Percentiles rank a stretch among this genome's conserved stretches.
Conservation (phyloP, 176 grass and related monocot species). For the Oryza coarctata region DNA sequence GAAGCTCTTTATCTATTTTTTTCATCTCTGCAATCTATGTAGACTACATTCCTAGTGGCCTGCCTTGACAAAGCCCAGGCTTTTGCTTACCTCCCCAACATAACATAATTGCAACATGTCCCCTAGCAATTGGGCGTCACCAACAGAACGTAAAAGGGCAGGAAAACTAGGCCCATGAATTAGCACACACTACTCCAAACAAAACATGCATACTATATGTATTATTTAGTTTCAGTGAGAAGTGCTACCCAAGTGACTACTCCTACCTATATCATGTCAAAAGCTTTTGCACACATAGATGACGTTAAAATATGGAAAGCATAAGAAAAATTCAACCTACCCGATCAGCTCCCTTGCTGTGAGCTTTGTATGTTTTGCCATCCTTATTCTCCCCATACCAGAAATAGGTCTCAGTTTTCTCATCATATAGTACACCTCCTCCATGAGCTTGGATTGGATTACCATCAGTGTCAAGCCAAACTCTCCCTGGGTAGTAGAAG, state of each 20-base stretch:
- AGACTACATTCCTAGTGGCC: conserved; percentile 6
- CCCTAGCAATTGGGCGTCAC: conserved; percentile 31
- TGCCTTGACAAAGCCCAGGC: neutral
- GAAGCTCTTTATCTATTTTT: neutral
- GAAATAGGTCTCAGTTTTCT: conserved; percentile 58
- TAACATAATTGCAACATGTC: conserved; percentile 39
- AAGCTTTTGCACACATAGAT: conserved; percentile 3
- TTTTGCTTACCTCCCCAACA: conserved; percentile 35
- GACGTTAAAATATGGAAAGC: neutral
- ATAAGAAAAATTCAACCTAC: conserved; percentile 44
- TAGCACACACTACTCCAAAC: conserved; percentile 39
- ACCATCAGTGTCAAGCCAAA: conserved; percentile 94
- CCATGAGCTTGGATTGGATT: conserved; percentile 94
- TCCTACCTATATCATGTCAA: neutral
- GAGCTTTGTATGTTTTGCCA: conserved; percentile 79
- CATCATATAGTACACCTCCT: conserved; percentile 84
- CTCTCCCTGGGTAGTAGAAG: conserved; percentile 63
- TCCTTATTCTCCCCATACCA: conserved; percentile 99
- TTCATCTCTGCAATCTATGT: conserved; percentile 1
- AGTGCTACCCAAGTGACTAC: neutral
- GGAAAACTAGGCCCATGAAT: conserved; percentile 44
- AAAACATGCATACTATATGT: neutral
- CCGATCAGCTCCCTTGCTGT: conserved; percentile 75
- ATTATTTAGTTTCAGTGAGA: neutral
- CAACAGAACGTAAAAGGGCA: conserved; percentile 34